Conservation (phyloP, 176 grass and related monocot species). For the Oryza glumipatula region DNA sequence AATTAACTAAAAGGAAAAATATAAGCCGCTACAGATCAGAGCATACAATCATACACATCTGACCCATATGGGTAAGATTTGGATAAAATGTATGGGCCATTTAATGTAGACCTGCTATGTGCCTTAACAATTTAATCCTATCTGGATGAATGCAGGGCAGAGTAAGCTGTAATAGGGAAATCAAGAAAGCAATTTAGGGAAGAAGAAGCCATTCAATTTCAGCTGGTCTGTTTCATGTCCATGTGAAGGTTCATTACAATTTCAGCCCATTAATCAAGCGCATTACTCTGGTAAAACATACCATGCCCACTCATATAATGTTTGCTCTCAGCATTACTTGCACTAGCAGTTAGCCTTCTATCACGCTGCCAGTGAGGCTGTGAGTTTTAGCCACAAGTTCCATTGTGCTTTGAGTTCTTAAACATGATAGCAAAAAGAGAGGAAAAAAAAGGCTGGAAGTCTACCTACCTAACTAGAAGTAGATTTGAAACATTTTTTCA, state of each 20-base stretch:
- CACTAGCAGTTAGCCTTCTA: no score
- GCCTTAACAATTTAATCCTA: not conserved
- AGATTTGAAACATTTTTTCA: no score
- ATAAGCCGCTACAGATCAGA: not conserved
- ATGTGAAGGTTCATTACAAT: not conserved
- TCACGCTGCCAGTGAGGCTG: no score
- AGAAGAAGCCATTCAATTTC: not conserved
- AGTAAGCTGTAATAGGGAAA: not conserved
- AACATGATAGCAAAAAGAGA: no score
- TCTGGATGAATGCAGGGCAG: not conserved
- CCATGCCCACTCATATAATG: not conserved
- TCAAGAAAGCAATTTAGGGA: not conserved
- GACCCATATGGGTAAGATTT: conserved; percentile 28
- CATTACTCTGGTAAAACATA: not conserved
- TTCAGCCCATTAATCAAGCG: not conserved
- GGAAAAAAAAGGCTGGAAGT: no score
- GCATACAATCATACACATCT: conserved; percentile 3
- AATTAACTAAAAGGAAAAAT: not conserved
- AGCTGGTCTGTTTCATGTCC: no score
- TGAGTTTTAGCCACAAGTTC: no score
- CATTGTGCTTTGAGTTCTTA: no score
- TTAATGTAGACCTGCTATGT: conserved; percentile 25
- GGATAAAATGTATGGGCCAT: conserved; percentile 19
- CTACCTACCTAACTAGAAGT: no score
- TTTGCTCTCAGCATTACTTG: no score